Conservation (phyloP, 148 eudicot genomes). For the Euryodendron excelsum region DNA sequence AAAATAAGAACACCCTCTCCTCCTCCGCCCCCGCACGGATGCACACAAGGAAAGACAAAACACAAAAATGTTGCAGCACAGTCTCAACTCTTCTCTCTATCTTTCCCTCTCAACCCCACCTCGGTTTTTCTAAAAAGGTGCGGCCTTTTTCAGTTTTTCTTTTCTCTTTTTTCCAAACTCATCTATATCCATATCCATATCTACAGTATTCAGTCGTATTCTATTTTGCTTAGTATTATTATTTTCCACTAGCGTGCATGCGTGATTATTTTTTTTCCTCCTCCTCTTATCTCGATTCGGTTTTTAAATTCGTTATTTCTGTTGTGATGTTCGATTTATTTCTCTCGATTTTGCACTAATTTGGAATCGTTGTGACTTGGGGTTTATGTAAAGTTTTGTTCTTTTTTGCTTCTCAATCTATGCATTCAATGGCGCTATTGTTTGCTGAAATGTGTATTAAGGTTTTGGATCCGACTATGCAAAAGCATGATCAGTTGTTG, state of each 20-base stretch:
- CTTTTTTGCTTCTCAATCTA: background rate
- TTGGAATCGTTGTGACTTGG: background rate
- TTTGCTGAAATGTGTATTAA: background rate
- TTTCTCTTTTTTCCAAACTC: background rate
- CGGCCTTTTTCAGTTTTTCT: background rate
- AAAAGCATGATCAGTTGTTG: background rate
- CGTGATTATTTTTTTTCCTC: background rate
- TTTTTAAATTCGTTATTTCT: background rate
- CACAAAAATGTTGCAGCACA: constrained; percentile 1
- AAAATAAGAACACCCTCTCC: too few relatives aligned
- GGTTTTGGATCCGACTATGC: background rate
- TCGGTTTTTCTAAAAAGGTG: background rate
- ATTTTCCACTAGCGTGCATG: background rate
- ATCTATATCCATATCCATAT: background rate
- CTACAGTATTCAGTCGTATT: background rate
- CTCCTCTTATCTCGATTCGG: too few relatives aligned
- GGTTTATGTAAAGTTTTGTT: background rate
- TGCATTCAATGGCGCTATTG: background rate
- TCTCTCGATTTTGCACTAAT: background rate
- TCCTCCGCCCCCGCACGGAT: too few relatives aligned
- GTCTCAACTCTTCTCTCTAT: background rate
- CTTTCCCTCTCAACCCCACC: background rate
- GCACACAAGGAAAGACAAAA: background rate
- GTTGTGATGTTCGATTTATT: background rate
- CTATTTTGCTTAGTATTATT: background rate